Base-by-base conservation (phyloP, 129 eudicot genomes). In the Artemisia tridentata region DNA sequence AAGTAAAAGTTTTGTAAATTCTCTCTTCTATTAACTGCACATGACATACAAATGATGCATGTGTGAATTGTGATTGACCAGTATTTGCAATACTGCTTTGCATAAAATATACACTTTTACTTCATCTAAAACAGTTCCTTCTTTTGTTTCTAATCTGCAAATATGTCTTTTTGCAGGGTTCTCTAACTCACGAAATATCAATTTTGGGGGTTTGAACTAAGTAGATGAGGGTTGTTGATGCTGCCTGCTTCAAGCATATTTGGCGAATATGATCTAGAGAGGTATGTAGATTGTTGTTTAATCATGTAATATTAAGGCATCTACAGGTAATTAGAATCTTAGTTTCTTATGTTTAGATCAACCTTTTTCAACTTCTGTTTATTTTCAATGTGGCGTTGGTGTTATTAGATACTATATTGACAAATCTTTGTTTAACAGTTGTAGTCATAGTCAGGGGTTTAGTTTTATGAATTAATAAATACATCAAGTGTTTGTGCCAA, bases 241-340 rank as follows among this genome's bases (percentile, higher is more conserved):
- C 7, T 23, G 64, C 64, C 1, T 20, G 65, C 13, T 59, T 21
- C 25, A 55, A 55, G 29, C 25, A 45, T 41, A 43, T 41, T 1
- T 65, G 57, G 38, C 11, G 18, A 29, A 69, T 17, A n/a, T 10
- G 46, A n/a, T 54, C 14, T 20, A 10, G 64, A 54, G 31, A 2
- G 34, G 5, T 4, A 29, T 43, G 48, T 66, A 67, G 67, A 55
- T 58, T 59, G 69, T 76, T 67, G 68, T 68, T 17, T 15, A 10
- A 75, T 66, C 59, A 16, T 74, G 75, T 71, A 71, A 71, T 10
- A 21, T 72, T 61, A 61, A 59, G 59, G 18, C 18, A 19, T 69
- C 19, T 41, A 15, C 34, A 72, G 68, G 69, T 49, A 25, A 47
- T 41, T 70, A 55, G 57, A 20, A 41, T 12, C 10, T 7, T 69